A percentile compares a stretch with the other conserved stretches of the same genome.
phyloP scores from a whole-genome alignment of 495 filamentous ascomycete species.

The Bryoglossum gracile region DNA sequence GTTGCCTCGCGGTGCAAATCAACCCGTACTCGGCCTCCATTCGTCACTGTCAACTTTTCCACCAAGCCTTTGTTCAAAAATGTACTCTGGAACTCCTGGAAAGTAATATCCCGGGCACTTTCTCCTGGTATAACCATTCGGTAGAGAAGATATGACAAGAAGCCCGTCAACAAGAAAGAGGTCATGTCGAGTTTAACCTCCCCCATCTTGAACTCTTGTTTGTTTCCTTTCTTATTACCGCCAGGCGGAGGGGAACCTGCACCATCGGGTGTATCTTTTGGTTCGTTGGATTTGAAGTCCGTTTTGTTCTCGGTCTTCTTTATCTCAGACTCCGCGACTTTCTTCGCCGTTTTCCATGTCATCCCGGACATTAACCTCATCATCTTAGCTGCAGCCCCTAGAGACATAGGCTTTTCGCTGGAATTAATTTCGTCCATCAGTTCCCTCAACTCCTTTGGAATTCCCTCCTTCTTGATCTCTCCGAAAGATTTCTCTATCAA shows the following conservation, averaged over 20 bases:
- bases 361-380: conserved; percentile 39
- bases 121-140: conserved; percentile 58
- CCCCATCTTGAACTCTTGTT: conserved; percentile 26
- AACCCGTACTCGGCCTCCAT: conserved; percentile 66
- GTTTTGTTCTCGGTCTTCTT: conserved; percentile 5
- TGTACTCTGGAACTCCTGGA: conserved; percentile 88
- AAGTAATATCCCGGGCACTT: conserved; percentile 75
- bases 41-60: conserved; percentile 79
- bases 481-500: conserved; percentile 35
- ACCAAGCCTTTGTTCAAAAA: conserved; percentile 95
- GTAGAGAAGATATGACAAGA: conserved; percentile 58
- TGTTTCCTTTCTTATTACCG: conserved; percentile 24
- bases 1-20: conserved; percentile 79
- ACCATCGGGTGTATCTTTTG: conserved; percentile 18
- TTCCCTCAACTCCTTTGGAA: conserved; percentile 43
- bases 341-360: conserved; percentile 33
- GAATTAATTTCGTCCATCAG: conserved; percentile 36
- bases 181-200: conserved; percentile 28
- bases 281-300: conserved; percentile 11
- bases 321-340: conserved; percentile 25
- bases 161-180: conserved; percentile 35
- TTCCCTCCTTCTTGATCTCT: conserved; percentile 42
- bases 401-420: conserved; percentile 35
- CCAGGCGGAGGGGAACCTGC: conserved; percentile 16
- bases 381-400: conserved; percentile 43